phyloP scores from a whole-genome alignment of 768 basidiomycete genomes.

The Brasilioporus rufonigricans region DNA sequence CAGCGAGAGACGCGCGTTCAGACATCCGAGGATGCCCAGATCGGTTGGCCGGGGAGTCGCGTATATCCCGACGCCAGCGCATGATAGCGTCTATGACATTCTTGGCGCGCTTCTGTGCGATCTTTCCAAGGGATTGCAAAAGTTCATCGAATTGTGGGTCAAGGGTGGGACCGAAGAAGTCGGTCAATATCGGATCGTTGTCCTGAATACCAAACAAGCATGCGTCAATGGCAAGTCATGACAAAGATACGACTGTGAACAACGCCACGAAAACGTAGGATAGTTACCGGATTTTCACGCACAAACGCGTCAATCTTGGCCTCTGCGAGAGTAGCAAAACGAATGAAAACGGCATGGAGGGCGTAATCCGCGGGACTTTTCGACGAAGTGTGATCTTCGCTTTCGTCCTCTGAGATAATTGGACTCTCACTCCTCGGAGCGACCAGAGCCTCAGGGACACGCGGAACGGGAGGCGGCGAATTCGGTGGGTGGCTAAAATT shows the following conservation, averaged over 20 bases:
- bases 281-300: conserved; percentile 61
- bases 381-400: conserved; percentile 58
- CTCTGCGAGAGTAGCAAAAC: conserved; percentile 80
- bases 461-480: conserved; percentile 78
- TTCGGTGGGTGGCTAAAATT: conserved; percentile 33
- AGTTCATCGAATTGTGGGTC: conserved; percentile 84
- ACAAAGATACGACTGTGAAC: neutral
- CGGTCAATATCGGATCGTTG: conserved; percentile 61
- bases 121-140: conserved; percentile 79
- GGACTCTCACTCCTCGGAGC: conserved; percentile 52
- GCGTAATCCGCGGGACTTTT: conserved; percentile 88
- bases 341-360: conserved; percentile 82
- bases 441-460: conserved; percentile 63
- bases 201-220: conserved; percentile 45
- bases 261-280: conserved; percentile 29
- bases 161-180: conserved; percentile 66
- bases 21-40: conserved; percentile 33
- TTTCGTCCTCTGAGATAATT: conserved; percentile 58
- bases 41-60: conserved; percentile 48
- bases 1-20: conserved; percentile 77
- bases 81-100: conserved; percentile 83
- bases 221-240: conserved; percentile 1
- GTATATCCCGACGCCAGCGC: conserved; percentile 82
- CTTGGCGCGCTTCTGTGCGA: conserved; percentile 81
- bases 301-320: conserved; percentile 76